Base-by-base conservation (phyloP, 352 stramenopile species). In the Globisporangium mamillatum region DNA sequence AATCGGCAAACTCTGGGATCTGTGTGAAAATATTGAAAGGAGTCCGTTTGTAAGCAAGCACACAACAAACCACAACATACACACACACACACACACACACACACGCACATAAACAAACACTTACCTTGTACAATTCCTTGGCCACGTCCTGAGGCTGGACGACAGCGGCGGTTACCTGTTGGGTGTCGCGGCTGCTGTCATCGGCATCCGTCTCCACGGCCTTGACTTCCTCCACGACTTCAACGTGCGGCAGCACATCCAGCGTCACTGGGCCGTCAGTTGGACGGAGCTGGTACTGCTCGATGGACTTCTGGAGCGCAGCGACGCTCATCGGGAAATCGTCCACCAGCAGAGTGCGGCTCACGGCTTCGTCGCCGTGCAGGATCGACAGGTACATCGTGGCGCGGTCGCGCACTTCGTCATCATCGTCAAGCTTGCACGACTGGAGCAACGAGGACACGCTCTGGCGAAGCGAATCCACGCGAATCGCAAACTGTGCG, bases 341-440 rank as follows among this genome's bases (percentile, higher is more conserved):
- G 46, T 93, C 84, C 4, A 92, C 76, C 7, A 95, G 77, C 41
- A 91, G 71, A 7, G 79, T 75, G 14, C 77, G 73, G 29, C 84
- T 88, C 46, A 76, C 80, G 10, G 70, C 63, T 52, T 88, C 81
- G 34, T 94, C 75, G 5, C 82, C 72, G 29, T 92, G 79, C 53
- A 94, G 73, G 66, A 97, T 74, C 7, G 84, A 76, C 18, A 98
- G 76, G 60, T 94, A 96, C 76, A 94, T 90, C 24, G 92, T 97
- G 46, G 93, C 92, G 52, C 93, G 85, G 72, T 98, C 93, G 50
- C 93, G 90, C 32, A 98, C 97, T 90, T 99, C 98, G 72, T 99
- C 97, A 69, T 99, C 97, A 66, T 99, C 97, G 73, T 99, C 98
- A 25, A 96, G 75, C 63, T 98, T 92, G 74, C 86, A 98, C 18